These are phyloP conservation scores for Fusarium anguioides DNA, from an alignment of 2,329 filamentous ascomycete species.

Conservation along the genomic window DNA sequence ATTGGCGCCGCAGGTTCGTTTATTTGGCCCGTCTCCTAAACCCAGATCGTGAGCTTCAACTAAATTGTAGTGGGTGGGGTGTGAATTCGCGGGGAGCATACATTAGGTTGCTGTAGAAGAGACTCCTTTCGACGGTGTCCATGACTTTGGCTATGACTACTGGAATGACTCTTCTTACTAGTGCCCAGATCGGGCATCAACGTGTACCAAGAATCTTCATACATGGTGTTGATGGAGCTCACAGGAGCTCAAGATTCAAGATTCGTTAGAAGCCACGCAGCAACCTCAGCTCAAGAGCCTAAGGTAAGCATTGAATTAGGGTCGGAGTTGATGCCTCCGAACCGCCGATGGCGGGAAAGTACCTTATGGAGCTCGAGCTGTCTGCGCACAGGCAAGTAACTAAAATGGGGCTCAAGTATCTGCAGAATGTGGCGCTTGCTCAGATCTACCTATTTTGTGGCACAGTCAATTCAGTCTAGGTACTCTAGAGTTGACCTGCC, in stretches of 20 bases:
- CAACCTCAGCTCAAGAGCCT: too few species aligned
- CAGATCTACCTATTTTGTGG: slow-evolving; percentile 22
- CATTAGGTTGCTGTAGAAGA: slow-evolving; percentile 74
- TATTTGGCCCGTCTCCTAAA: slow-evolving; percentile 65
- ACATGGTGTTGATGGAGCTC: slow-evolving; percentile 64
- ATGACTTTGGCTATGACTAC: slow-evolving; percentile 55
- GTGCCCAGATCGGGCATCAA: slow-evolving; percentile 73
- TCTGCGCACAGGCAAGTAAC: background rate
- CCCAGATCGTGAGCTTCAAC: slow-evolving; percentile 41
- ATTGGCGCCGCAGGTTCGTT: slow-evolving; percentile 66
- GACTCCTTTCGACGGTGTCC: slow-evolving; percentile 76
- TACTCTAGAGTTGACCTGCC: slow-evolving; percentile 30
- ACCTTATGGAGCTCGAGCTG: slow-evolving; percentile 13
- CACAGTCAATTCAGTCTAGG: background rate
- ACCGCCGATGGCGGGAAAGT: slow-evolving; percentile 43
- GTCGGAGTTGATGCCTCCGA: slow-evolving; percentile 48
- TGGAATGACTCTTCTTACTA: slow-evolving; percentile 61
- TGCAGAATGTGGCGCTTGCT: slow-evolving; percentile 32
- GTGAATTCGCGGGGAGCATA: slow-evolving; percentile 45
- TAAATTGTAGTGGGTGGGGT: slow-evolving; percentile 28
- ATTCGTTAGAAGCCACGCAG: slow-evolving; percentile 46
- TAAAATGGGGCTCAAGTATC: slow-evolving; percentile 12
- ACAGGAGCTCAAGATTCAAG: slow-evolving; percentile 28
- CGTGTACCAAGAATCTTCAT: slow-evolving; percentile 87
- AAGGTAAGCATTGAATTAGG: slow-evolving; percentile 33